Percentiles rank a stretch among this genome's conserved stretches.
Evolutionary conservation across 352 stramenopile species (phyloP).

Genomic region (Phytophthora citrophthora): DNA sequence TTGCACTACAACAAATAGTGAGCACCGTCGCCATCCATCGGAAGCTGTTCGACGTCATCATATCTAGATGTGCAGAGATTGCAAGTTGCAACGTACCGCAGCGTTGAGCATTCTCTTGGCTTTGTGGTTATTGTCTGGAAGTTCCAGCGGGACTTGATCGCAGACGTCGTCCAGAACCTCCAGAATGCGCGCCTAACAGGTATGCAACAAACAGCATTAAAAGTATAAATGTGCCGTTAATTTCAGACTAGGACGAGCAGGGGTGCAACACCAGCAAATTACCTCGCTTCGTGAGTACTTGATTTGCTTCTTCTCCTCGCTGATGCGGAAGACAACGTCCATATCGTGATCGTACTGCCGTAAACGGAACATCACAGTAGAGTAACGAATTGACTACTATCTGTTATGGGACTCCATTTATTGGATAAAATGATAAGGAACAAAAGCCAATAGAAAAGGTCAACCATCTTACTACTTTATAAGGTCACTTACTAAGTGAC

Average conservation of each 20-base stretch:
- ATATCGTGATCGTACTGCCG: conserved; percentile 80
- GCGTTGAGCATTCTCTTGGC: conserved; percentile 64
- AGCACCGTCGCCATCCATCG: background rate
- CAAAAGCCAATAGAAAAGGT: too few species aligned
- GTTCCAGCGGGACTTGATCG: conserved; percentile 48
- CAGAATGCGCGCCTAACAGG: conserved; percentile 70
- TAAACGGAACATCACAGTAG: too few species aligned
- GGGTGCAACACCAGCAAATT: background rate
- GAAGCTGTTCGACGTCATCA: background rate
- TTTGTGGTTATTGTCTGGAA: conserved; percentile 50
- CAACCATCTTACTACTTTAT: too few species aligned
- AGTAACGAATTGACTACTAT: background rate
- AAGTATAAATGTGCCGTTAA: too few species aligned
- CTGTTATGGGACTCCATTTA: too few species aligned
- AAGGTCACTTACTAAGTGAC: too few species aligned
- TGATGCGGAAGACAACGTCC: conserved; percentile 87
- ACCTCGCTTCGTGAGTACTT: conserved; percentile 86
- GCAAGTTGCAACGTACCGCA: conserved; percentile 40
- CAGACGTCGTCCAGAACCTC: conserved; percentile 86
- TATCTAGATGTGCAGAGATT: background rate
- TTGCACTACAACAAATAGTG: conserved; percentile 51
- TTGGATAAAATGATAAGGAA: too few species aligned
- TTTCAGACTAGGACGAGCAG: too few species aligned
- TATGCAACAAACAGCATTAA: background rate
- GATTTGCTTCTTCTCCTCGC: conserved; percentile 88